phyloP scores from a whole-genome alignment of 78 protist species.

The Andalucia godoyi region DNA sequence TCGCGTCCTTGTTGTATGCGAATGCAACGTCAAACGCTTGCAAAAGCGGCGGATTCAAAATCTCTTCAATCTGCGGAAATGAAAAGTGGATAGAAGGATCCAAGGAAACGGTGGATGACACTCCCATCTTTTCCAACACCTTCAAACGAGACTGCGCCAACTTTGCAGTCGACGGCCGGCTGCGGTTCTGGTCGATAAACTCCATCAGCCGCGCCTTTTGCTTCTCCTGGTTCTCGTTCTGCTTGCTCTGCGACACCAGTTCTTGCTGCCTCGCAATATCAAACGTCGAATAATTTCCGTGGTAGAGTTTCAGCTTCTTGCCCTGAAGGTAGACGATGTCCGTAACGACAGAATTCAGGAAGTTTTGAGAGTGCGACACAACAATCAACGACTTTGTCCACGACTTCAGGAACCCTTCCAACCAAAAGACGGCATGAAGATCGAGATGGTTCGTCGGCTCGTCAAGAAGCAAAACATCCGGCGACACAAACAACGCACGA shows the following conservation, averaged over 20 bases:
- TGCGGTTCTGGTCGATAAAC: conserved; percentile 64
- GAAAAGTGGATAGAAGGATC: conserved; percentile 37
- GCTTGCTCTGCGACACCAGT: conserved; percentile 33
- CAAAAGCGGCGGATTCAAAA: conserved; percentile 44
- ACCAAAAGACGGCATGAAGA: conserved; percentile 80
- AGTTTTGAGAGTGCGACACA: conserved; percentile 80
- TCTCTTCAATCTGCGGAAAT: conserved; percentile 48
- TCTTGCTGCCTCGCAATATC: conserved; percentile 47
- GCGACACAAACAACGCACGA: conserved; percentile 72
- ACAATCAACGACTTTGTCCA: conserved; percentile 60
- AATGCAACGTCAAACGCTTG: conserved; percentile 68
- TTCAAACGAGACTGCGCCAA: conserved; percentile 73
- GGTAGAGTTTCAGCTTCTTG: conserved; percentile 44
- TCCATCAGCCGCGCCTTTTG: conserved; percentile 53
- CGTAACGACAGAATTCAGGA: conserved; percentile 53
- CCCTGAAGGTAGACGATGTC: conserved; percentile 57
- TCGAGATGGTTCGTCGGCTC: conserved; percentile 92
- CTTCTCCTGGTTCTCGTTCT: conserved; percentile 49
- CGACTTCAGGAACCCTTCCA: conserved; percentile 52
- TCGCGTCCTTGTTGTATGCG: conserved; percentile 53
- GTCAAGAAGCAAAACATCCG: conserved; percentile 77
- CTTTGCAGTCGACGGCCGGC: conserved; percentile 63
- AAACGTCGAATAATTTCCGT: conserved; percentile 72
- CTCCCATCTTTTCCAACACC: conserved; percentile 56
- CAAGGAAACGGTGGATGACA: conserved; percentile 35